Conservation (phyloP, 176 grass and related monocot genomes). For the Cymbopogon citratus region DNA sequence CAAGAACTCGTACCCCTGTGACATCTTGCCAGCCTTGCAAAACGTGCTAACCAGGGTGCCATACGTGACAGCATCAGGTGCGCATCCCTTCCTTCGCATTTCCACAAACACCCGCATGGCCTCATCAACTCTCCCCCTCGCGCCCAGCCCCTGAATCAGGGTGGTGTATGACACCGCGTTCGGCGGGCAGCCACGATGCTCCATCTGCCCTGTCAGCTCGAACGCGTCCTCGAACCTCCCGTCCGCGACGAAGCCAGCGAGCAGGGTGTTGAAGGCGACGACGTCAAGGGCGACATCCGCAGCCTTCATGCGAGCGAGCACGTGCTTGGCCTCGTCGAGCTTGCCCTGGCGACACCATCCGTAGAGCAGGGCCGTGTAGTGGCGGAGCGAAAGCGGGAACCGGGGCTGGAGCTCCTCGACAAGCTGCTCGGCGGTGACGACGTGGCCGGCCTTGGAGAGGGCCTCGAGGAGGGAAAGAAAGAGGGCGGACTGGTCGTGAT, state of each 20-base stretch:
- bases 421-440: conserved; percentile 60
- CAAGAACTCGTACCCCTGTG: conserved; percentile 71
- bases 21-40: conserved; percentile 70
- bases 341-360: conserved; percentile 92
- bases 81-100: conserved; percentile 73
- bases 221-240: conserved; percentile 83
- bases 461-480: conserved; percentile 59
- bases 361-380: conserved; percentile 83
- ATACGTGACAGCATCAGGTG: conserved; percentile 61
- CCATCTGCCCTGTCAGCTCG: conserved; percentile 69
- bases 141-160: conserved; percentile 79
- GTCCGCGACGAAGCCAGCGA: conserved; percentile 65
- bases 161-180: conserved; percentile 92
- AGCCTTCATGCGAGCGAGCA: conserved; percentile 75
- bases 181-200: conserved; percentile 54
- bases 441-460: conserved; percentile 56
- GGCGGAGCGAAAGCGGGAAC: conserved; percentile 52
- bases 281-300: conserved; percentile 63
- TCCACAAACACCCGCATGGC: conserved; percentile 90
- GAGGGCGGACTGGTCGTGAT: conserved; percentile 33
- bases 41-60: conserved; percentile 64
- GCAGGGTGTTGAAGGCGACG: conserved; percentile 90
- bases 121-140: conserved; percentile 71
- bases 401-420: conserved; percentile 68
- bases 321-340: conserved; percentile 84